Base-by-base conservation (phyloP, 345 rosid genomes). In the Heritiera fomes region DNA sequence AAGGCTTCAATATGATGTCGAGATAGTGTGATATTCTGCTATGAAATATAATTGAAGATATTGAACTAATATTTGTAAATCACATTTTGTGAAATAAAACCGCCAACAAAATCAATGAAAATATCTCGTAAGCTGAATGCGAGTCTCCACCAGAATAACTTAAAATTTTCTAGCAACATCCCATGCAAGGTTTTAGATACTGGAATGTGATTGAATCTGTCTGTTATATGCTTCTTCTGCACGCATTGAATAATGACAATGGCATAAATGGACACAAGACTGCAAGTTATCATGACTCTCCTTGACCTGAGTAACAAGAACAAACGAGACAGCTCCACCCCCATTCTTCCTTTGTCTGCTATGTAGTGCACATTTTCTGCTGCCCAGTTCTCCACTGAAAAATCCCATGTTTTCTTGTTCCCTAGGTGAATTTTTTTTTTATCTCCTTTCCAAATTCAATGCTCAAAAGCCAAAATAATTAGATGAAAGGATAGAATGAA, bases 351-450 rank as follows among this genome's bases (percentile, higher is more conserved):
- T 43, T 40, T 55, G 75, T 71, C 71, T 66, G 71, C 49, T 40
- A 28, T 4, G 28, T 9, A 43, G 18, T 4, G 32, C 53, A 71
- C 53, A 71, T 71, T 32, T 50, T 49, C 61, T 63, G 56, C 69
- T 58, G 30, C 83, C 62, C 71, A 47, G 59, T 38, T 65, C 64
- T 65, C 46, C 32, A 74, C n/a, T 43, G 18, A 11, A 18, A 47
- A 14, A 68, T 63, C 79, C 75, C 84, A 84, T 78, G 63, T 76
- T 76, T 20, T 76, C 73, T 43, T 84, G 84, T 76, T 75, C 78
- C 71, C 73, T 1, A 34, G 1, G 1, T 3, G 3, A 34, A 1
- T 34, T 34, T 3, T 34, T 34, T 34, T 34, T 3, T 1, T 34
- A 2, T 34, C 38, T 0, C 38, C 38, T 34, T 34, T 34, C 1